Base-by-base conservation (phyloP, 257 asterid genomes). In the Fraxinus quadrangulata region DNA sequence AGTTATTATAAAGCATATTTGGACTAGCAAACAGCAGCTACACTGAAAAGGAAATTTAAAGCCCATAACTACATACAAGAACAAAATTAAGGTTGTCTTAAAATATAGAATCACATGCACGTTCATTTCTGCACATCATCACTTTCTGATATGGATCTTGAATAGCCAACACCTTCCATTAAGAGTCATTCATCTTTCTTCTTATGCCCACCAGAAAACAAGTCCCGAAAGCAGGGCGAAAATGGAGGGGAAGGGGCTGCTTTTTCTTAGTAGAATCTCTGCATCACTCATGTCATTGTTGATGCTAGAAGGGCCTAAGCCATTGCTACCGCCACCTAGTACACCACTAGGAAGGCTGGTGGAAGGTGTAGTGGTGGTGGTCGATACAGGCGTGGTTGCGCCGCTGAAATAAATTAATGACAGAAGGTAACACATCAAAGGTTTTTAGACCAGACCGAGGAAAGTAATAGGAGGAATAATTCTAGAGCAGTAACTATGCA, bases 291-390 rank as follows among this genome's bases (percentile, higher is more conserved):
- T 71, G 37, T 89, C 86, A 2, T 76, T 81, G 79, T 85, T 84
- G 21, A 78, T 61, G 7, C 88, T 87, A 4, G 92, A 37, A 4
- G 91, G 87, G 11, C 89, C 88, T 31, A 88, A 42, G 11, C 90
- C 85, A 12, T 28, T 87, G 81, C 76, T 84, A 16, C 49, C 28
- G 21, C 93, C 88, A 67, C 91, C 88, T 4, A 81, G 24, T 4
- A 42, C 39, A 9, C 89, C 78, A 31, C 77, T 72, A 12, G 86
- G 39, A 0, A 79, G 78, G 2, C 70, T 77, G 16, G 67, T 74
- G 75, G 77, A 49, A 13, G 85, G 71, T 2, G 75, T 66, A 31
- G 79, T 80, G 9, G 36, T 13, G 19, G 28, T 16, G 45, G 40
- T 73, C 9, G 67, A 11, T 4, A 23, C 70, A 0, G 84, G 47